Base-by-base conservation (phyloP, 257 asterid species). In the Plantago major region DNA sequence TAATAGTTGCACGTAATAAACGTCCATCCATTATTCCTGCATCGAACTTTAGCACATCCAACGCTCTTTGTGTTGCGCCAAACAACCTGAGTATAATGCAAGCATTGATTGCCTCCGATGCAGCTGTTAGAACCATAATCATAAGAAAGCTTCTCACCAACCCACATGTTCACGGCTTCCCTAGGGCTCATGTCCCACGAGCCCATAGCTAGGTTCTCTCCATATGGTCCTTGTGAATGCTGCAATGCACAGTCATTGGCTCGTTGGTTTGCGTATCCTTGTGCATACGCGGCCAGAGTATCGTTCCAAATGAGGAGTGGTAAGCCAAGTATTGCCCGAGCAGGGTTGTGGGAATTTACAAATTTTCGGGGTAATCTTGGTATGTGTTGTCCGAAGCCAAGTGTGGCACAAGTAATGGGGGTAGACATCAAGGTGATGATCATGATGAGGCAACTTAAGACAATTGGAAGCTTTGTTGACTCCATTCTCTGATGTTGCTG, bases 201-300 rank as follows among this genome's bases (percentile, higher is more conserved):
- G 86, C 83, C 72, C 75, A 76, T 62, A 26, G 88, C 88, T 3
- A 85, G 62, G 63, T 82, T 85, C 46, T 85, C 94, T 0, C 90
- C 90, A 12, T 80, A 85, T 0, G 78, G 71, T 0, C 85, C 85
- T 0, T 28, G 14, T 13, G 94, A 82, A 64, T 85, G 90, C 3
- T 60, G 51, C 7, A 77, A 53, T 3, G 55, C 49, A 28, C 88
- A 82, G 14, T 70, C 76, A 0, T 38, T 30, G 0, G 38, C 40
- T 38, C 77, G 72, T 14, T 62, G 46, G 11, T 66, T 76, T 7
- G 83, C 83, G 17, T 72, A 74, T 11, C 49, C 69, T 13, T 13
- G 73, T 3, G 88, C 88, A 8, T 76, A 82, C 33, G 15, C 52
- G 1, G 76, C 79, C 0, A 83, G 59, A 0, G 76, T 74, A 0